Evolutionary conservation across 106 monocot species (phyloP).

Genomic region (Posidonia australis): DNA sequence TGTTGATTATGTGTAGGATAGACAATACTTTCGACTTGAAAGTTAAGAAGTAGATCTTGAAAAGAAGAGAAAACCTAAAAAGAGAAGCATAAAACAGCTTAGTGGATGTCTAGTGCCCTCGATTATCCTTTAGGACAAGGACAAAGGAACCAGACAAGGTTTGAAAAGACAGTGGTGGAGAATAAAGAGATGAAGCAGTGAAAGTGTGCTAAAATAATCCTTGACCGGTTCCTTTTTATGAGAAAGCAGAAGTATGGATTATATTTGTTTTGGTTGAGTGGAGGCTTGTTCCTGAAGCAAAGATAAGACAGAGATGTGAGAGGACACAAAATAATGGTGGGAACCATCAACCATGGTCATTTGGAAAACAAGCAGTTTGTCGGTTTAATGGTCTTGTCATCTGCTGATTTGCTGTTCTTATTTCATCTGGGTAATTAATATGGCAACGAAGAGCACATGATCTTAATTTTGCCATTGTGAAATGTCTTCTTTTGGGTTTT

Average conservation of each 20-base stretch:
- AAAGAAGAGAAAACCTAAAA: background rate
- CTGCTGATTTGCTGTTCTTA: background rate
- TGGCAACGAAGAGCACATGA: no score
- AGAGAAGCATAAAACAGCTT: conserved; percentile 5
- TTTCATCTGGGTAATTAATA: background rate
- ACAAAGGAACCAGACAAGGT: conserved; percentile 1
- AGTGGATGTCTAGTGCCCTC: conserved; percentile 6
- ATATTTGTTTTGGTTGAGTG: background rate
- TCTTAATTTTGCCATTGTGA: no score
- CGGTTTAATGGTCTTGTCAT: conserved; percentile 1
- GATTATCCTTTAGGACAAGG: background rate
- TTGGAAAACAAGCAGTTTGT: background rate
- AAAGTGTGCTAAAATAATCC: background rate
- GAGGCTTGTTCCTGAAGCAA: background rate
- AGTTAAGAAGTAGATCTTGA: background rate
- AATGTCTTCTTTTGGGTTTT: no score
- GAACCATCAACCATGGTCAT: background rate
- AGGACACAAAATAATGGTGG: background rate
- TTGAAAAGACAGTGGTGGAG: conserved; percentile 17
- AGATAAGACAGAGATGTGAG: background rate
- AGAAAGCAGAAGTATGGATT: background rate
- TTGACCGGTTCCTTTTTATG: background rate
- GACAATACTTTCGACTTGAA: background rate
- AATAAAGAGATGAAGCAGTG: background rate
- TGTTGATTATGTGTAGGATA: background rate